Base-by-base conservation (phyloP, 2,329 filamentous ascomycete genomes). In the Apiospora hydei region DNA sequence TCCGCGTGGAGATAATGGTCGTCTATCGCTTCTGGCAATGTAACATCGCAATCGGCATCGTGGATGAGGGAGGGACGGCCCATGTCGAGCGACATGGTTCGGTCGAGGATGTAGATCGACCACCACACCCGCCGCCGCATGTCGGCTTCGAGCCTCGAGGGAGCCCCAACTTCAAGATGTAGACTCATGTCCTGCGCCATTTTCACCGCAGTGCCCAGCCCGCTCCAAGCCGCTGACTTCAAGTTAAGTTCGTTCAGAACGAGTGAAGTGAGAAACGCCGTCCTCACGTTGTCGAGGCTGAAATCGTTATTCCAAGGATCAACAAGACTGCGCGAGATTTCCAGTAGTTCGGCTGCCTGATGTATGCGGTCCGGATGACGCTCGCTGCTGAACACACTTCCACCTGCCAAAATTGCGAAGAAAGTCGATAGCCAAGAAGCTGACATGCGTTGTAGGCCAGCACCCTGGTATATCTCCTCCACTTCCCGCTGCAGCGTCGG, bases 81-180 rank as follows among this genome's bases (percentile, higher is more conserved):
- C 46, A 95, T 87, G 79, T 98, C 95, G 16, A 97, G 85, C 0
- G 94, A 91, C 69, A 97, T 84, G 38, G 93, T 88, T 74, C 95
- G 90, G 83, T 99, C 96, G 84, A 95, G 91, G 64, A 94, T 90
- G 82, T 98, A 98, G 71, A 98, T 90, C 18, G 94, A 91, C 95
- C 96, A 99, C 96, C 96, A 99, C 2, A 96, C 90, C 71, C 95
- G 88, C 73, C 93, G 90, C 71, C 95, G 90, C 90, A 96, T 95
- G 82, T 98, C 96, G 14, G 89, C 89, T 77, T 98, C 95, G 18
- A 97, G 85, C 0, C 91, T 87, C 2, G 93, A 88, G 87, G 92
- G 94, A 0, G 91, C 88, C 0, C 92, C 92, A 1, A 90, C 89
- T 77, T 97, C 94, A 8, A 89, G 85, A 77, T 98, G 92, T 13